Percentiles rank a stretch among this genome's conserved stretches.
These are phyloP conservation scores for Stagonosporopsis rhizophila DNA, from an alignment of 2,329 filamentous ascomycete genomes.

Conservation along the genomic window DNA sequence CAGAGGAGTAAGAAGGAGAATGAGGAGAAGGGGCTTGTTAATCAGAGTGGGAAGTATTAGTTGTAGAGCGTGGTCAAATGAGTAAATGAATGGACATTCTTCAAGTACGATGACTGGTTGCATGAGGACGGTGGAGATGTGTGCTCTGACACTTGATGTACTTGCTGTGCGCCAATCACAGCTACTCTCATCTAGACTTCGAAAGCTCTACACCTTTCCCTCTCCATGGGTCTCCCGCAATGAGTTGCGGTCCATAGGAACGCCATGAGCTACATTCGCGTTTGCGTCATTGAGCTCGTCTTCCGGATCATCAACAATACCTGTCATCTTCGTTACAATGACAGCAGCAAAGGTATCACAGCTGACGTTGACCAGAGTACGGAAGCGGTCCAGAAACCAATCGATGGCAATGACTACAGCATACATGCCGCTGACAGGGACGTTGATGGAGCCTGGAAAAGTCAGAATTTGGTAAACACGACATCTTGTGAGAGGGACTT, in stretches of 20 bases:
- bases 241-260: constrained; percentile 10
- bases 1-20: constrained; percentile 65
- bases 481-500: constrained; percentile 10
- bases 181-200: background rate
- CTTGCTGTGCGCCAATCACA: background rate
- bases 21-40: constrained; percentile 63
- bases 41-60: constrained; percentile 47
- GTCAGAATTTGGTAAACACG: background rate
- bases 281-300: constrained; percentile 22
- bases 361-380: constrained; percentile 60
- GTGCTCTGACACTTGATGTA: background rate
- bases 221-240: constrained; percentile 18
- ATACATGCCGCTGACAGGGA: constrained; percentile 59
- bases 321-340: constrained; percentile 52
- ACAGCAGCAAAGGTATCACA: constrained; percentile 58
- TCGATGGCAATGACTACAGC: constrained; percentile 63
- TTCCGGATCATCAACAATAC: constrained; percentile 33
- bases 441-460: constrained; percentile 43
- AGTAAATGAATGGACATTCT: no score
- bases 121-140: background rate
- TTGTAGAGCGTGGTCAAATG: background rate
- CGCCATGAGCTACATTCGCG: constrained; percentile 8
- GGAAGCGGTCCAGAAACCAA: constrained; percentile 65
- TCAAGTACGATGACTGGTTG: background rate
- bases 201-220: constrained; percentile 12